These are phyloP conservation scores for Yamadazyma spencermartinsiae DNA, from an alignment of 1,139 yeast genomes.

Conservation along the genomic window DNA sequence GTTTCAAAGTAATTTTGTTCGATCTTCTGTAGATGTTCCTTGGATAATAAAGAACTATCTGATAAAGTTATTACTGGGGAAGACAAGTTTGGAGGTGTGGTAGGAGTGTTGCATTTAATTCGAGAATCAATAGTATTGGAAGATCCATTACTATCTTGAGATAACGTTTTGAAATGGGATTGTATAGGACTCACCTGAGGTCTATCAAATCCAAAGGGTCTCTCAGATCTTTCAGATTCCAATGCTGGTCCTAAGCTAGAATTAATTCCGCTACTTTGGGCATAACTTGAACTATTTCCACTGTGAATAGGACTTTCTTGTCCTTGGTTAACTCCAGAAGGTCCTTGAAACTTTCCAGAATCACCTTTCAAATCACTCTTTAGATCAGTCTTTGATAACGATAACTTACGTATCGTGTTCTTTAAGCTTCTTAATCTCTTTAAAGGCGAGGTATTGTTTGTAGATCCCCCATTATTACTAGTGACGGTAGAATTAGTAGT, in stretches of 20 bases:
- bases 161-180: conserved; percentile 19
- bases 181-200: conserved; percentile 25
- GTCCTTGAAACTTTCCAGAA: conserved; percentile 2
- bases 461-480: conserved; percentile 2
- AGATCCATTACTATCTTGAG: conserved; percentile 20
- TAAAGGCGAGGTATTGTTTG: conserved; percentile 30
- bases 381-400: conserved; percentile 18
- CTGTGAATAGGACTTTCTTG: neutral
- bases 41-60: conserved; percentile 33
- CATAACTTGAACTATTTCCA: too few species aligned
- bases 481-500: conserved; percentile 14
- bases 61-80: conserved; percentile 45
- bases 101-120: conserved; percentile 19
- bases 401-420: conserved; percentile 20
- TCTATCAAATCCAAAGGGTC: conserved; percentile 11
- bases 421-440: conserved; percentile 35
- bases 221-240: neutral
- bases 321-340: neutral
- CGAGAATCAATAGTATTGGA: conserved; percentile 13
- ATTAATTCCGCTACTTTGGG: neutral
- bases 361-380: too few species aligned
- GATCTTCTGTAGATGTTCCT: conserved; percentile 30
- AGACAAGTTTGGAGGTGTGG: conserved; percentile 37
- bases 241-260: conserved; percentile 5
- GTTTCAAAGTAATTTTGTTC: conserved; percentile 41